phyloP scores from a whole-genome alignment of 768 basidiomycete species.

The Kwoniella sp. region DNA sequence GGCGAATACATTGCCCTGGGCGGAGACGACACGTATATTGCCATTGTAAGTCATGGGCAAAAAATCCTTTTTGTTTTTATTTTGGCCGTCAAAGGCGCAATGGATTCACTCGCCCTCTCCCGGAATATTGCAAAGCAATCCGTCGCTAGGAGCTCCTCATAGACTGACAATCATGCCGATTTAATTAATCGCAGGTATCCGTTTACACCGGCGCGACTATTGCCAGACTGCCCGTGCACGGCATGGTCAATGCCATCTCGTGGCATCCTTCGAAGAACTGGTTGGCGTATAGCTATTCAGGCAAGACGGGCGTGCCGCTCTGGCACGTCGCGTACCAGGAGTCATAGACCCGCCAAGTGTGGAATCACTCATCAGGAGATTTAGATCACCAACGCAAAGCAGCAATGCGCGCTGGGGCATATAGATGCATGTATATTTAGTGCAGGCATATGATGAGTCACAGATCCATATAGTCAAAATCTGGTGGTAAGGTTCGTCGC shows the following conservation, averaged over 20 bases:
- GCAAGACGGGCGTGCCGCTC: constrained; percentile 32
- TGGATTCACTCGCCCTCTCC: too few species aligned
- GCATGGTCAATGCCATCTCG: constrained; percentile 32
- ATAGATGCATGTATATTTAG: neutral
- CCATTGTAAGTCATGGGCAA: constrained; percentile 29
- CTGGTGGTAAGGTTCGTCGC: too few species aligned
- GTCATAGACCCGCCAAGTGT: constrained; percentile 9
- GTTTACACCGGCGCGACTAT: constrained; percentile 33
- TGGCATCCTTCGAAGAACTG: constrained; percentile 46
- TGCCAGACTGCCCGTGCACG: constrained; percentile 35
- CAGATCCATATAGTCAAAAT: neutral
- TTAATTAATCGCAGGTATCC: constrained; percentile 39
- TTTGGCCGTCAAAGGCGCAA: too few species aligned
- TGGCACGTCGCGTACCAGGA: constrained; percentile 46
- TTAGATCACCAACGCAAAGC: too few species aligned
- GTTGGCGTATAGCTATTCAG: constrained; percentile 38
- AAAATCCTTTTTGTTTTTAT: neutral
- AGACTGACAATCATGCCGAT: too few species aligned
- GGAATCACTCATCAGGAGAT: too few species aligned
- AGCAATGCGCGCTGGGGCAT: too few species aligned
- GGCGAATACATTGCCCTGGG: constrained; percentile 48
- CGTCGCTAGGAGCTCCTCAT: too few species aligned
- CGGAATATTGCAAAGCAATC: too few species aligned
- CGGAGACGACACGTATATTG: constrained; percentile 44
- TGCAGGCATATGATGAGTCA: neutral